phyloP scores from a whole-genome alignment of 371 early-diverging fungal genomes.

The Mucor lusitanicus region DNA sequence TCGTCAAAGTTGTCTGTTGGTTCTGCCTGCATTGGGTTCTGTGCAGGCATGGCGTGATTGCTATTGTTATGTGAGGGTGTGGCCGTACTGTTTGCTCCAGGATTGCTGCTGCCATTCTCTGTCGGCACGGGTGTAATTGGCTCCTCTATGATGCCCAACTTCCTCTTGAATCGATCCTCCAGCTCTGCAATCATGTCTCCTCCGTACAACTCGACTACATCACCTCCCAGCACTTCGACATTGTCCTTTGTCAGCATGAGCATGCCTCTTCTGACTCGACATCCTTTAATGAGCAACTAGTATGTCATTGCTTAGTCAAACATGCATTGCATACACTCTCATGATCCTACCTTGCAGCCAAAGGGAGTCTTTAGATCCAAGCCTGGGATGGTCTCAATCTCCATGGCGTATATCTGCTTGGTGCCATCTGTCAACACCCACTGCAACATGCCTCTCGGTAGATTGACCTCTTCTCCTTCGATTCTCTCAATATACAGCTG shows the following conservation, averaged over 20 bases:
- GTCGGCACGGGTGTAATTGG: background rate
- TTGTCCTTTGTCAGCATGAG: slow-evolving; percentile 28
- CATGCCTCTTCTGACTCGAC: slow-evolving; percentile 37
- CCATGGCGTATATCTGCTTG: slow-evolving; percentile 34
- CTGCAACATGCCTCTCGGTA: slow-evolving; percentile 37
- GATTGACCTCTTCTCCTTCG: slow-evolving; percentile 15
- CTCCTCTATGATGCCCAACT: slow-evolving; percentile 14
- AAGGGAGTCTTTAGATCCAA: slow-evolving; percentile 38
- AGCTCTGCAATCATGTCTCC: slow-evolving; percentile 35
- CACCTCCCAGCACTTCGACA: slow-evolving; percentile 38
- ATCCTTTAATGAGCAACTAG: slow-evolving; percentile 37
- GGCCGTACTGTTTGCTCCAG: background rate
- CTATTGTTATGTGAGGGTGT: background rate
- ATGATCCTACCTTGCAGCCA: slow-evolving; percentile 40
- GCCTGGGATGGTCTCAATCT: slow-evolving; percentile 28
- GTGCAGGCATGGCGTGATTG: background rate
- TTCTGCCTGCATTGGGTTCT: background rate
- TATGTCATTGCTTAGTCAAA: background rate
- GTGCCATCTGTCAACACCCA: slow-evolving; percentile 44
- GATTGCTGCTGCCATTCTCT: background rate
- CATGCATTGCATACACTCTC: background rate
- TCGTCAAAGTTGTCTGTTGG: background rate
- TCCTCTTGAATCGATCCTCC: slow-evolving; percentile 24
- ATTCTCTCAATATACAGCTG: slow-evolving; percentile 28
- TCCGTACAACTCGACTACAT: slow-evolving; percentile 29